A percentile compares a stretch with the other conserved stretches of the same genome.
These are phyloP conservation scores for Talaromyces ruber DNA, from an alignment of 495 filamentous ascomycete genomes.

Conservation along the genomic window DNA sequence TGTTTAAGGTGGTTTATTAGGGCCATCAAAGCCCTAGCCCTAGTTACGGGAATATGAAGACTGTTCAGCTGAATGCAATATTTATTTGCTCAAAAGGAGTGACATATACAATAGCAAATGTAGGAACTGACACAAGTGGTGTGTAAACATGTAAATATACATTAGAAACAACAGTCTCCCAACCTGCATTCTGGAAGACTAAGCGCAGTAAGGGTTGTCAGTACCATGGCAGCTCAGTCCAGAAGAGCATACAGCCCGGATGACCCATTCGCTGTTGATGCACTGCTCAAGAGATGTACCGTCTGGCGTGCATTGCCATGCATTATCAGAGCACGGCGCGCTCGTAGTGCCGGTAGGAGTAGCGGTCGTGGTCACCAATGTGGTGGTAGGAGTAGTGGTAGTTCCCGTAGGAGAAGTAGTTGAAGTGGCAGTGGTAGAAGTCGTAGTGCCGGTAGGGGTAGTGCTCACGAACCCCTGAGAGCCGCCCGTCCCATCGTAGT, in stretches of 20 bases:
- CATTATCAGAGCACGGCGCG: neutral
- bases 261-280: neutral
- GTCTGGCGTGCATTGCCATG: conserved; percentile 2
- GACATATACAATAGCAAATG: too few relatives aligned
- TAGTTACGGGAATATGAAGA: too few relatives aligned
- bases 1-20: neutral
- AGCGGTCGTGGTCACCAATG: neutral
- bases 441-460: neutral
- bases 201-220: conserved; percentile 3
- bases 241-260: neutral
- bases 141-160: neutral
- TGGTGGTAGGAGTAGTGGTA: conserved; percentile 1
- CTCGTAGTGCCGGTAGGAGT: neutral
- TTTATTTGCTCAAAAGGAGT: too few relatives aligned
- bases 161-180: neutral
- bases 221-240: neutral
- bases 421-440: neutral
- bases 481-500: neutral
- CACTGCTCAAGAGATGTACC: conserved; percentile 1
- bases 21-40: neutral
- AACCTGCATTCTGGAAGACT: neutral
- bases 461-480: neutral
- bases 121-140: neutral
- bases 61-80: too few relatives aligned
- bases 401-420: neutral